These are phyloP conservation scores for Corylus avellana DNA, from an alignment of 306 rosid genomes.

Conservation along the genomic window DNA sequence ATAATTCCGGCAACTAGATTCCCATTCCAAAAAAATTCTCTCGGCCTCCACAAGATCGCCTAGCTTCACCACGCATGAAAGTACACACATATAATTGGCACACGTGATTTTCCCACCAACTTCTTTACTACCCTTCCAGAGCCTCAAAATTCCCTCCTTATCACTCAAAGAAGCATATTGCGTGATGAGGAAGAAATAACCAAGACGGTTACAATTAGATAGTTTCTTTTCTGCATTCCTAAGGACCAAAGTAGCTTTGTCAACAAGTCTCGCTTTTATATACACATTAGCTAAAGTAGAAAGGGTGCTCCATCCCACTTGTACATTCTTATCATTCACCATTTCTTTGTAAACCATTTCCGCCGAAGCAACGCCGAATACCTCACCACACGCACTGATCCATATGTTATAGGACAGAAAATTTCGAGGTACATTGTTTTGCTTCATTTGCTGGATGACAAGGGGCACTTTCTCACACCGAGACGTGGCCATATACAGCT, in stretches of 20 bases:
- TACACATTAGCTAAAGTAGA: constrained; percentile 65
- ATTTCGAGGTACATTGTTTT: constrained; percentile 54
- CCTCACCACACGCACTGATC: constrained; percentile 65
- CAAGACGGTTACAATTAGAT: constrained; percentile 55
- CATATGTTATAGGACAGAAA: constrained; percentile 85
- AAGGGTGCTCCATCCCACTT: constrained; percentile 92
- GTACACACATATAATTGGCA: constrained; percentile 70
- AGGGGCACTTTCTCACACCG: constrained; percentile 64
- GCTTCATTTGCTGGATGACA: constrained; percentile 69
- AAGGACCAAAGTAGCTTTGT: constrained; percentile 57
- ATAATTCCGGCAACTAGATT: constrained; percentile 50
- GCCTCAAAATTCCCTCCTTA: constrained; percentile 61
- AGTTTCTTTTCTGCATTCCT: constrained; percentile 66
- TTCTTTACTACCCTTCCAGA: constrained; percentile 68
- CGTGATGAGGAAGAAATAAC: constrained; percentile 76
- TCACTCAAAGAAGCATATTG: constrained; percentile 63
- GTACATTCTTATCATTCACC: constrained; percentile 56
- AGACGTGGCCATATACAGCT: constrained; percentile 61
- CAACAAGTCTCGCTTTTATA: constrained; percentile 52
- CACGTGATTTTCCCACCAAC: constrained; percentile 64
- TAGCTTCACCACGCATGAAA: constrained; percentile 69
- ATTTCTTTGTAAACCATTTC: constrained; percentile 63
- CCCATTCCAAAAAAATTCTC: constrained; percentile 76
- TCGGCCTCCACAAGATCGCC: constrained; percentile 61
- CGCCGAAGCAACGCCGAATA: constrained; percentile 44